Evolutionary conservation across 257 asterid species (phyloP).

Genomic region (Voacanga thouarsii): DNA sequence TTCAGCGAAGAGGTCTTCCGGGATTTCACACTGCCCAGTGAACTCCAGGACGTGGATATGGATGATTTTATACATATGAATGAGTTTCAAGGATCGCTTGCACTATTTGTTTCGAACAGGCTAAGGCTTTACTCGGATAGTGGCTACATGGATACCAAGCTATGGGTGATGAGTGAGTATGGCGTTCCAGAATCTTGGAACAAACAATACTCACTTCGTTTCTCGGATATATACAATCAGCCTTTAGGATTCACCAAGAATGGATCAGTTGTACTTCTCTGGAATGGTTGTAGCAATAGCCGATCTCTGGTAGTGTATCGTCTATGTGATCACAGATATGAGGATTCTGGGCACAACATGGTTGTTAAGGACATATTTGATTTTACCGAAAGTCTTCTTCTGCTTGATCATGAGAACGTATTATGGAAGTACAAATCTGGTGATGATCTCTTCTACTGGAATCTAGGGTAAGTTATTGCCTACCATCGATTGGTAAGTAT

Average conservation of each 20-base stretch:
- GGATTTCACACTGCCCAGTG: background rate
- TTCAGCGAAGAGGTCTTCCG: background rate
- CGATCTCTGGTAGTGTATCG: too few relatives aligned
- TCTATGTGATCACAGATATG: too few relatives aligned
- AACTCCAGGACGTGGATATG: background rate
- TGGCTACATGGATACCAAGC: background rate
- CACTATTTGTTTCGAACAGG: background rate
- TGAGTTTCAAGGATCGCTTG: background rate
- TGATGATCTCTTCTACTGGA: background rate
- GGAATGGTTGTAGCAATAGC: too few relatives aligned
- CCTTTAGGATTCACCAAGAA: too few relatives aligned
- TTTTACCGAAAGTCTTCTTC: background rate
- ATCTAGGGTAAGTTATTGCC: background rate
- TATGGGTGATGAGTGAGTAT: constrained; percentile 1
- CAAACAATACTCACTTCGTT: background rate
- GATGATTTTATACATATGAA: background rate
- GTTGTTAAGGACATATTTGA: background rate
- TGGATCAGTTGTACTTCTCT: too few relatives aligned
- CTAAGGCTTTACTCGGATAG: background rate
- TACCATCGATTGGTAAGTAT: too few relatives aligned
- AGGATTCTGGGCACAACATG: background rate
- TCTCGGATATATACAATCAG: background rate
- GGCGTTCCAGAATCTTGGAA: background rate
- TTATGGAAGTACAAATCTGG: background rate
- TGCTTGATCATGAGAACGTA: background rate